phyloP scores from a whole-genome alignment of 31 red algal genomes.

The Bonnemaisonia californica region DNA sequence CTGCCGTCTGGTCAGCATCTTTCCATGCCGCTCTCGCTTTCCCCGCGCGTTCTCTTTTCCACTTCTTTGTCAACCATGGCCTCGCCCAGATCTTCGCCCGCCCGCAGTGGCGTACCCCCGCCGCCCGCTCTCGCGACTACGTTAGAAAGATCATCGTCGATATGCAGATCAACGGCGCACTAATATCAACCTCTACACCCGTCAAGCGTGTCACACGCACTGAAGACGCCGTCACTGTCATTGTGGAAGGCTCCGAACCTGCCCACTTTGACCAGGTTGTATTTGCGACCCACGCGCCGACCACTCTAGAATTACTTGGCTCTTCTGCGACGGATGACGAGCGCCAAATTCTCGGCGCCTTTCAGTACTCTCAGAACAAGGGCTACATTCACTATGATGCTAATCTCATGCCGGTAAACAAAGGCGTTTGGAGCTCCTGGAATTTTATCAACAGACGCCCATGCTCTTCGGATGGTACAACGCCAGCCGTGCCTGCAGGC shows the following conservation, averaged over 20 bases:
- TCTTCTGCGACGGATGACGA: conserved; percentile 56
- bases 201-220: conserved; percentile 43
- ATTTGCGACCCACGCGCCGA: conserved; percentile 86
- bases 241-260: conserved; percentile 22
- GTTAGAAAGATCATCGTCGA: conserved; percentile 46
- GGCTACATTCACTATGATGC: conserved; percentile 81
- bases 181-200: conserved; percentile 24
- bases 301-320: conserved; percentile 65
- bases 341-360: conserved; percentile 69
- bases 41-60: conserved; percentile 78
- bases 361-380: conserved; percentile 66
- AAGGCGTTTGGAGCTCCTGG: conserved; percentile 84
- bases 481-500: no score
- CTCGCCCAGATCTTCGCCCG: conserved; percentile 81
- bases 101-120: conserved; percentile 89
- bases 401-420: conserved; percentile 74
- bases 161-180: conserved; percentile 44
- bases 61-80: conserved; percentile 96
- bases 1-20: conserved; percentile 93
- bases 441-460: conserved; percentile 70
- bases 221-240: conserved; percentile 35
- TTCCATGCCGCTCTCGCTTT: conserved; percentile 58
- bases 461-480: not conserved
- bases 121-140: conserved; percentile 74
- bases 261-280: conserved; percentile 81